Percentiles rank a stretch among this genome's conserved stretches.
These are phyloP conservation scores for Nemania sp. DNA, from an alignment of 2,329 filamentous ascomycete species.

Conservation along the genomic window DNA sequence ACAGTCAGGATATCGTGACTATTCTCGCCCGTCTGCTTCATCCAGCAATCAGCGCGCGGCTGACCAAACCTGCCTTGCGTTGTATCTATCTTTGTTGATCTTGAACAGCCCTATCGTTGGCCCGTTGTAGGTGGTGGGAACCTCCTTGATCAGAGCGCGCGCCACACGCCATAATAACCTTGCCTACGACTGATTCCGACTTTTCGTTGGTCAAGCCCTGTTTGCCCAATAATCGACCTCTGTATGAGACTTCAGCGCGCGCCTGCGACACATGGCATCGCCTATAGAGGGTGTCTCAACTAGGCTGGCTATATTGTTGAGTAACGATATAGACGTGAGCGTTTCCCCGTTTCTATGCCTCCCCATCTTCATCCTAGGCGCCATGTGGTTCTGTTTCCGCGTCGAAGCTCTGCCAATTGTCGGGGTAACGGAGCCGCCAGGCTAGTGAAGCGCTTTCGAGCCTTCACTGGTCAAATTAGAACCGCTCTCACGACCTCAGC, in stretches of 20 bases:
- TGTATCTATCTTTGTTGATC: constrained; percentile 21
- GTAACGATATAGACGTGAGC: constrained; percentile 13
- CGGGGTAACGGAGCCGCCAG: constrained; percentile 31
- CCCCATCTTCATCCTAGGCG: constrained; percentile 7
- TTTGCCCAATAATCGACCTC: not conserved
- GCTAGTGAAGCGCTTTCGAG: constrained; percentile 33
- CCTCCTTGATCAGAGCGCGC: constrained; percentile 28
- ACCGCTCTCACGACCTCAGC: constrained; percentile 20
- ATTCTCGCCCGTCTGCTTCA: constrained; percentile 31
- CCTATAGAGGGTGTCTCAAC: not conserved
- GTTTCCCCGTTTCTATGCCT: constrained; percentile 12
- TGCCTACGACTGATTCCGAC: constrained; percentile 6
- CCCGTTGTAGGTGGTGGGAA: constrained; percentile 13
- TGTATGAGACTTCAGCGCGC: constrained; percentile 24
- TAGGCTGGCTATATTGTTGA: constrained; percentile 10
- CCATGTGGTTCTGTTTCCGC: constrained; percentile 20
- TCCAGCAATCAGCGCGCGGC: constrained; percentile 41
- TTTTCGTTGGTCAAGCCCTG: constrained; percentile 20
- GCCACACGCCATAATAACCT: constrained; percentile 19
- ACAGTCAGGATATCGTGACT: constrained; percentile 3
- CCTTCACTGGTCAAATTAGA: constrained; percentile 23
- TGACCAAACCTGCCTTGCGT: constrained; percentile 35
- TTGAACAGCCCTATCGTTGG: constrained; percentile 7
- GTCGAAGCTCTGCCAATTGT: constrained; percentile 23
- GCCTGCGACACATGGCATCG: constrained; percentile 1